Conservation (phyloP, 2,329 filamentous ascomycete species). For the Colletotrichum limetticola region DNA sequence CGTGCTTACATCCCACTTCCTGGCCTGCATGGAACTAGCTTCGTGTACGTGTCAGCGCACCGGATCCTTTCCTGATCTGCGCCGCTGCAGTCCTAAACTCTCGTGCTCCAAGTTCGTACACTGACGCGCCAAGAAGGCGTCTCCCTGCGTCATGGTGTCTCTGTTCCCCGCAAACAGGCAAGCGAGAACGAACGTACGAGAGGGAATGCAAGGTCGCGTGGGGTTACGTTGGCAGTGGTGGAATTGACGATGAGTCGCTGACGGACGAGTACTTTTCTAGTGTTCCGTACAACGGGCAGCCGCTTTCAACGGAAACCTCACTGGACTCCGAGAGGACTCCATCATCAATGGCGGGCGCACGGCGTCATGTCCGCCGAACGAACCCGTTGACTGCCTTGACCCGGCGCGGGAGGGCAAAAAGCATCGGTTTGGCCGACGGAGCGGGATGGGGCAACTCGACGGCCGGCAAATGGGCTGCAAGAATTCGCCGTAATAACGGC, state of each 20-base stretch:
- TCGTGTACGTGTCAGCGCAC: background rate
- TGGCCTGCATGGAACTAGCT: background rate
- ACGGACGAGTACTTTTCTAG: no score
- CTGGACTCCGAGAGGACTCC: background rate
- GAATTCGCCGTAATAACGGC: conserved; percentile 1
- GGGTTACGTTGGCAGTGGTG: background rate
- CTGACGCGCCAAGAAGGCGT: background rate
- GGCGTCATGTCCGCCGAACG: background rate
- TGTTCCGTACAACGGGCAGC: background rate
- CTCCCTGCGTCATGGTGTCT: conserved; percentile 12
- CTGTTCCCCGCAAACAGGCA: conserved; percentile 12
- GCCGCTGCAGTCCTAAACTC: conserved; percentile 7
- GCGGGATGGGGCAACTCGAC: conserved; percentile 18
- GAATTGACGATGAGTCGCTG: background rate
- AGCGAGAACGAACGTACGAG: background rate
- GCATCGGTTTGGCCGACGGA: conserved; percentile 25
- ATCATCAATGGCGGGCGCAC: background rate
- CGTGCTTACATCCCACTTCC: background rate
- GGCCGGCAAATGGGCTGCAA: background rate
- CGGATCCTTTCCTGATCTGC: background rate
- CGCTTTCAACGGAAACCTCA: background rate
- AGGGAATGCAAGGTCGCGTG: no score
- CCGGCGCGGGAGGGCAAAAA: background rate
- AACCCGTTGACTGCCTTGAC: background rate
- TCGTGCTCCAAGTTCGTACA: background rate